Base-by-base conservation (phyloP, 805 yeast genomes). In the Zygosaccharomyces bisporus region DNA sequence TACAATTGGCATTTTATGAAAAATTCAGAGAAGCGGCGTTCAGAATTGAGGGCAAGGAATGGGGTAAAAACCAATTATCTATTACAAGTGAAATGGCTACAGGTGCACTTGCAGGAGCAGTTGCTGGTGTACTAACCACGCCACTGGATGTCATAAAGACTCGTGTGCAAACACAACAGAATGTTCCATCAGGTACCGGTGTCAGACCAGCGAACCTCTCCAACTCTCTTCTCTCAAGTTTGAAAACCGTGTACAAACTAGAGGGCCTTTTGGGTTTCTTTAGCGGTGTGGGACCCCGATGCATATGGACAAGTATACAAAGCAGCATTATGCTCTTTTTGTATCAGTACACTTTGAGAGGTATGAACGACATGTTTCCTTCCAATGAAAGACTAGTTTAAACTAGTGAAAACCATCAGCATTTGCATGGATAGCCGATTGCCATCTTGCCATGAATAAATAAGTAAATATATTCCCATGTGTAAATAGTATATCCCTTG, bases 1-100 rank as follows among this genome's bases (percentile, higher is more conserved):
- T 93, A 41, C 99, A 93, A 62, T 84, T 93, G 70, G 95, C 98
- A 38, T 91, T 93, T 57, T 93, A 93, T 66, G 99, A 93, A 65
- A 77, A 79, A 59, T 83, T 84, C 54, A 73, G 95, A 56, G 73
- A 76, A 50, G 65, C 69, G 55, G 88, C 91, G 1, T 80, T 70
- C 47, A 40, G 47, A 3, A 43, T 71, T 8, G 71, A 67, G 34
- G 54, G 53, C 2, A 60, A 58, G 43, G 50, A 57, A n/a, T 52
- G 70, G 43, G 47, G 46, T 2, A 37, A 51, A 25, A 57, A 49
- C n/a, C 80, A 77, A 36, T 64, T 86, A 42, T 75, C 83, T 1
- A 64, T 83, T 6, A 43, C 71, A 4, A 64, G 75, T 32, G 99
- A 93, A 64, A 69, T 93, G 20, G 49, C 76, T 10, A 89, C 96